Evolutionary conservation across 1,284 basidiomycete genomes (phyloP).

Genomic region (Hemileia vastatrix): DNA sequence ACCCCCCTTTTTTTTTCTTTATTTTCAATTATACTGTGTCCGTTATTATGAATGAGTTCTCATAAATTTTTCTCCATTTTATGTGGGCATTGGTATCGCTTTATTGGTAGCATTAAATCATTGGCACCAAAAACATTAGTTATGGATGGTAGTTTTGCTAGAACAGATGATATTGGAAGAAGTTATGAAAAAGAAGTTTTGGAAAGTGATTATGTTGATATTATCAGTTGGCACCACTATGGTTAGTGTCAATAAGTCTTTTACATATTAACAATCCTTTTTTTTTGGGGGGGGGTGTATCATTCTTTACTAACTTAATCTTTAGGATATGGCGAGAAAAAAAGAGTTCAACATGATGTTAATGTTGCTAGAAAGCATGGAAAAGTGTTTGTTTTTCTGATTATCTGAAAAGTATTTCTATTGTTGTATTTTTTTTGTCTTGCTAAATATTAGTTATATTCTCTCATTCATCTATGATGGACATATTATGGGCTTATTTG

Average conservation of each 20-base stretch:
- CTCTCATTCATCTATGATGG: constrained; percentile 11
- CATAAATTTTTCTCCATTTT: neutral
- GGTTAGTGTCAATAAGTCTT: constrained; percentile 20
- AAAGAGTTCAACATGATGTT: constrained; percentile 33
- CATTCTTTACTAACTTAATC: too few relatives aligned
- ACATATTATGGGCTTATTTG: too few relatives aligned
- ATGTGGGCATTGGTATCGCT: too few relatives aligned
- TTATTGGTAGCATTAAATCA: constrained; percentile 33
- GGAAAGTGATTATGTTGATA: constrained; percentile 30
- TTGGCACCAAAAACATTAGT: constrained; percentile 37
- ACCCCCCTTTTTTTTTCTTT: neutral
- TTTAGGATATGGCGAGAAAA: constrained; percentile 28
- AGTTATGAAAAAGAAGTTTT: constrained; percentile 33
- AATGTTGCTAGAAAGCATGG: constrained; percentile 26
- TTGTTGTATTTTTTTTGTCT: constrained; percentile 2
- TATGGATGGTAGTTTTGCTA: constrained; percentile 39
- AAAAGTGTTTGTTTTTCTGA: constrained; percentile 29
- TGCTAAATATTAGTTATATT: constrained; percentile 7
- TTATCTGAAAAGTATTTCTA: neutral
- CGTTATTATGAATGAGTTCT: neutral
- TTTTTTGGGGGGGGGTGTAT: too few relatives aligned
- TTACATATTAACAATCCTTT: too few relatives aligned
- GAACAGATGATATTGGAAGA: constrained; percentile 29
- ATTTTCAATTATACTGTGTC: neutral
- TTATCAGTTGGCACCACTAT: constrained; percentile 38